A percentile compares a stretch with the other conserved stretches of the same genome.
phyloP scores from a whole-genome alignment of 1,284 basidiomycete species.

The Irpex sp. region DNA sequence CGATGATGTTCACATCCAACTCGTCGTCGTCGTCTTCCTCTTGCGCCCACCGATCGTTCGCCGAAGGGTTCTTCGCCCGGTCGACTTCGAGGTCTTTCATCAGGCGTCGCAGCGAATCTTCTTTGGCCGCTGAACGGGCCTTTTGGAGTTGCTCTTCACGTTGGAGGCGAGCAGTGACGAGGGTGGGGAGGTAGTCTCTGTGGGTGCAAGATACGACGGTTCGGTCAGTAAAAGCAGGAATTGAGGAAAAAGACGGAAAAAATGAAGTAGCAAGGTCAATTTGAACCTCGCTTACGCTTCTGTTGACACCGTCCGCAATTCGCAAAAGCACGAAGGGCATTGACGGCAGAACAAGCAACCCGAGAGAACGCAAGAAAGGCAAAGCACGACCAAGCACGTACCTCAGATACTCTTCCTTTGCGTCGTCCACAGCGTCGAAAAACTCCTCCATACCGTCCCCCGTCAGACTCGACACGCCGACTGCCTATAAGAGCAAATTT shows the following conservation, averaged over 20 bases:
- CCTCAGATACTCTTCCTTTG: constrained; percentile 86
- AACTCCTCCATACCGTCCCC: constrained; percentile 92
- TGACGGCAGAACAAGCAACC: too few species aligned
- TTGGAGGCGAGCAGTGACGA: constrained; percentile 37
- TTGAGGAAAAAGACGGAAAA: too few species aligned
- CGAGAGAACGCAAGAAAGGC: not conserved
- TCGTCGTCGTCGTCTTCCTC: constrained; percentile 65
- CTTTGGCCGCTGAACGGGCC: constrained; percentile 63
- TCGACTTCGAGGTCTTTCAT: constrained; percentile 86
- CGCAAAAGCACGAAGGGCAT: too few species aligned
- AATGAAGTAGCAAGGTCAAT: too few species aligned
- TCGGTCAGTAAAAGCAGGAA: not conserved
- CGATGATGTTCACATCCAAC: constrained; percentile 52
- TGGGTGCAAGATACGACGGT: constrained; percentile 1
- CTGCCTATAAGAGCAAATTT: constrained; percentile 52
- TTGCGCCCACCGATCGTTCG: constrained; percentile 51
- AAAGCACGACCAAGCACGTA: constrained; percentile 31
- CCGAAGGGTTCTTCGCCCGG: constrained; percentile 55
- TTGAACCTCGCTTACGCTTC: too few species aligned
- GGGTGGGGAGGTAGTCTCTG: constrained; percentile 91
- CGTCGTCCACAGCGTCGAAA: constrained; percentile 86
- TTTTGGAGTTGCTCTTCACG: constrained; percentile 31
- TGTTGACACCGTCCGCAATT: too few species aligned
- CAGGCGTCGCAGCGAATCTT: constrained; percentile 77
- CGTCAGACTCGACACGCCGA: constrained; percentile 95